Evolutionary conservation across 1,284 basidiomycete species (phyloP), one percentile per base, ranked within the genome.

Genomic region (Pseudozyma sp.): DNA sequence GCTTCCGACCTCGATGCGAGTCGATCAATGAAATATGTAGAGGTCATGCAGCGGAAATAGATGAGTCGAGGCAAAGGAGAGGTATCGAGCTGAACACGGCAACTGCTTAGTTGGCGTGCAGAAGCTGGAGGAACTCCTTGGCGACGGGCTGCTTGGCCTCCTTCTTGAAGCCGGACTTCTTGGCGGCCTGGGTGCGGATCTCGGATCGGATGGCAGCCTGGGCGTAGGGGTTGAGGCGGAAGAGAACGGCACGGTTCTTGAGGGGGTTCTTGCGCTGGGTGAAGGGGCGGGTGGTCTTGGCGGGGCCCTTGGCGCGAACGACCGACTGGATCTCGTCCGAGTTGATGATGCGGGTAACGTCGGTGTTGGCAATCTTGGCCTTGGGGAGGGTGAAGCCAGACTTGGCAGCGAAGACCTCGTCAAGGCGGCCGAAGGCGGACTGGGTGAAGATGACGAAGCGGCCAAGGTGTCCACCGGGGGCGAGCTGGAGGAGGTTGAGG

Each of bases 401-500:
- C 92, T 99, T 99, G 89, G 90, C 89, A 51, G 78, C 79, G 86
- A 94, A 99, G 81, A 99, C 90, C 81, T 93, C 91, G 86, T 99
- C 97, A 63, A 99, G 92, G 76, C 92, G 89, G 70, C 88, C 89
- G 87, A 99, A 97, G 50, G 97, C 97, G 84, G 89, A 89, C 88
- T 97, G 93, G 69, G 97, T 99, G 96, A 96, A 99, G 89, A 99
- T 97, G 86, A 97, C 89, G 88, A 99, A 99, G 77, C 97, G 93
- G 75, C 97, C 97, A 74, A 99, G 90, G 87, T 99, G 97, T 81
- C 97, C 97, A 90, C 97, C 97, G 60, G 97, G 97, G 39, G 97
- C 97, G 85, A 99, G 93, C 88, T 98, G 95, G 85, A 99, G 93
- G 83, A 99, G 90, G 89, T 99, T 99, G 82, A 99, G 89, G 70